These are phyloP conservation scores for Irpex lacteus DNA, from an alignment of 1,284 basidiomycete species.

Conservation along the genomic window DNA sequence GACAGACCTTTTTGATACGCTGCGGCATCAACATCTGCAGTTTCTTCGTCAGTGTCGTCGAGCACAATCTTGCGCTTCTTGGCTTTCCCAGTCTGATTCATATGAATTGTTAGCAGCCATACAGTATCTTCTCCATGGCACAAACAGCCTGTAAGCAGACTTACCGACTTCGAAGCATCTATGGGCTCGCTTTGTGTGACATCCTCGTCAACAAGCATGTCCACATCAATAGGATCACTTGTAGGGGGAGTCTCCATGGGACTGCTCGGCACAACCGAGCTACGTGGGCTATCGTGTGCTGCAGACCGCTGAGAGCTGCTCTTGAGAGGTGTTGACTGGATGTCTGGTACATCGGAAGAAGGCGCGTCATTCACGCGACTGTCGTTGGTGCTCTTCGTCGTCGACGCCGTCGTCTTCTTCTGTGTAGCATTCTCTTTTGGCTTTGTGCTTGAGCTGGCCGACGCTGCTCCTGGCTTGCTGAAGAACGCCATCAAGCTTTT, in stretches of 20 bases:
- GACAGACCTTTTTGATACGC: slow-evolving; percentile 26
- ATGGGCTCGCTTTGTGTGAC: slow-evolving; percentile 16
- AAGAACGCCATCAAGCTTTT: slow-evolving; percentile 75
- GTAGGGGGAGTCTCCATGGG: slow-evolving; percentile 63
- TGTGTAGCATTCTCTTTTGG: slow-evolving; percentile 26
- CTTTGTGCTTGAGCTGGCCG: slow-evolving; percentile 21
- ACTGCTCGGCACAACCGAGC: slow-evolving; percentile 50
- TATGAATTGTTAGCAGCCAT: neutral
- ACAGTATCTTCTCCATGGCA: neutral
- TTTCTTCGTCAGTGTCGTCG: slow-evolving; percentile 68
- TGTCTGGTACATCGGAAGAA: slow-evolving; percentile 24
- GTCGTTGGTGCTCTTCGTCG: neutral
- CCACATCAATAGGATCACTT: slow-evolving; percentile 72
- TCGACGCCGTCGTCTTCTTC: neutral
- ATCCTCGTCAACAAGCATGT: slow-evolving; percentile 56
- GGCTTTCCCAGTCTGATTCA: slow-evolving; percentile 25
- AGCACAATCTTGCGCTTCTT: slow-evolving; percentile 69
- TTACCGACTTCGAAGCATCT: slow-evolving; percentile 29
- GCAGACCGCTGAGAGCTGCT: slow-evolving; percentile 24
- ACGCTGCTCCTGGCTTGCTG: slow-evolving; percentile 35
- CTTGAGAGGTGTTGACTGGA: slow-evolving; percentile 28
- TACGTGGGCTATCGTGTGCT: slow-evolving; percentile 37
- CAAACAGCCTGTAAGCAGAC: slow-evolving; percentile 11
- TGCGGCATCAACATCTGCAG: slow-evolving; percentile 21
- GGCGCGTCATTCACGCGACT: slow-evolving; percentile 13